Conservation (phyloP, 257 asterid genomes). For the Scutellaria minor region DNA sequence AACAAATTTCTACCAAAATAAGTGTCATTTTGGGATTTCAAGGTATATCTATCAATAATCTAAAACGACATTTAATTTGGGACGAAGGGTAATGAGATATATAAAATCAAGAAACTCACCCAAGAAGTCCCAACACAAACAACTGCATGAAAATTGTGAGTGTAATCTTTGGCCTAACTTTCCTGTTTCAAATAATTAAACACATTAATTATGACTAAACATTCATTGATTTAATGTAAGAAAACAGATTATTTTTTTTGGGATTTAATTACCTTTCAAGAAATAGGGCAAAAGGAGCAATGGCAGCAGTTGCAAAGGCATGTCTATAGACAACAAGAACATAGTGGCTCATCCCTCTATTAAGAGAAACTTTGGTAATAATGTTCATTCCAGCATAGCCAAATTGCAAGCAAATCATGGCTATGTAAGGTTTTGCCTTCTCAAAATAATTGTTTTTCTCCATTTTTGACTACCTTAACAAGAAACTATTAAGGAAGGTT, state of each 20-base stretch:
- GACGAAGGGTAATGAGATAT: too few species aligned
- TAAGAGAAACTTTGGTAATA: slow-evolving; percentile 85
- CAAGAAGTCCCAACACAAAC: slow-evolving; percentile 82
- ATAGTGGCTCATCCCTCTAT: slow-evolving; percentile 88
- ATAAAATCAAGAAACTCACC: slow-evolving; percentile 52
- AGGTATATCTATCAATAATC: too few species aligned
- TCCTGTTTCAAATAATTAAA: slow-evolving; percentile 46
- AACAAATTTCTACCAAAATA: too few species aligned
- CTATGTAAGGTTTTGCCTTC: slow-evolving; percentile 77
- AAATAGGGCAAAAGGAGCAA: slow-evolving; percentile 82
- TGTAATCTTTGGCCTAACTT: slow-evolving; percentile 85
- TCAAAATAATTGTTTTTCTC: slow-evolving; percentile 36
- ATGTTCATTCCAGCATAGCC: slow-evolving; percentile 97
- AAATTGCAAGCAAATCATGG: slow-evolving; percentile 77
- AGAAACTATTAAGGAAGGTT: neutral
- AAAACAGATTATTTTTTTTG: too few species aligned
- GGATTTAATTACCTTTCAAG: slow-evolving; percentile 64
- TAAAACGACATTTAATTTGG: too few species aligned
- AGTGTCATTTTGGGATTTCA: too few species aligned
- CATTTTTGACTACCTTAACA: neutral
- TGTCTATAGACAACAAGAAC: slow-evolving; percentile 89
- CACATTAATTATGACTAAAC: neutral
- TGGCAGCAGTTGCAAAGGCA: slow-evolving; percentile 84
- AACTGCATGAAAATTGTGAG: slow-evolving; percentile 74
- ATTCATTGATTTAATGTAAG: too few species aligned